phyloP scores from a whole-genome alignment of 2,329 filamentous ascomycete species.

The Xylaria sp. region DNA sequence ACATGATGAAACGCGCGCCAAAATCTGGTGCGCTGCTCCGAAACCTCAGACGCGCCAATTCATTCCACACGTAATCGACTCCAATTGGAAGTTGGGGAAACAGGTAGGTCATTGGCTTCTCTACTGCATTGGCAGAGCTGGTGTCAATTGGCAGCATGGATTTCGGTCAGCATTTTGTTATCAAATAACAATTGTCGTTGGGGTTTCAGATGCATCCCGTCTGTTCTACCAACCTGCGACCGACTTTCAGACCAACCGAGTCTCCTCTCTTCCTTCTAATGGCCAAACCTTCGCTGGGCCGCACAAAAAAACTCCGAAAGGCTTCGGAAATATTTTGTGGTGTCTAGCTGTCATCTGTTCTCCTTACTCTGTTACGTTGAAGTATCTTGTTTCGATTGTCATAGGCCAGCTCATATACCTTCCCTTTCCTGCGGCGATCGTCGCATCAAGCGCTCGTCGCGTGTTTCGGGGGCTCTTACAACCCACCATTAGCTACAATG shows the following conservation, averaged over 20 bases:
- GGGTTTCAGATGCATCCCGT: conserved; percentile 35
- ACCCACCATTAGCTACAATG: not conserved
- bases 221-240: conserved; percentile 22
- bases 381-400: conserved; percentile 9
- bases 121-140: not conserved
- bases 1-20: conserved; percentile 16
- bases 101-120: not conserved
- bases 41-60: not conserved
- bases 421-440: conserved; percentile 25
- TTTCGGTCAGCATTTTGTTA: not conserved
- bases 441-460: conserved; percentile 30
- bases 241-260: conserved; percentile 8
- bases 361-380: not conserved
- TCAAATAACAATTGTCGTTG: not conserved
- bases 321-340: not conserved
- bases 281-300: not conserved
- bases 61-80: not conserved
- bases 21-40: not conserved
- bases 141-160: not conserved
- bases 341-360: not conserved
- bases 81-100: not conserved
- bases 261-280: not conserved
- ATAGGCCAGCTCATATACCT: conserved; percentile 24
- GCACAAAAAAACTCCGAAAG: conserved; percentile 1
- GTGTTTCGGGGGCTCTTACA: conserved; percentile 21